These are phyloP conservation scores for Apocynum venetum DNA, from an alignment of 257 asterid genomes.

Conservation along the genomic window DNA sequence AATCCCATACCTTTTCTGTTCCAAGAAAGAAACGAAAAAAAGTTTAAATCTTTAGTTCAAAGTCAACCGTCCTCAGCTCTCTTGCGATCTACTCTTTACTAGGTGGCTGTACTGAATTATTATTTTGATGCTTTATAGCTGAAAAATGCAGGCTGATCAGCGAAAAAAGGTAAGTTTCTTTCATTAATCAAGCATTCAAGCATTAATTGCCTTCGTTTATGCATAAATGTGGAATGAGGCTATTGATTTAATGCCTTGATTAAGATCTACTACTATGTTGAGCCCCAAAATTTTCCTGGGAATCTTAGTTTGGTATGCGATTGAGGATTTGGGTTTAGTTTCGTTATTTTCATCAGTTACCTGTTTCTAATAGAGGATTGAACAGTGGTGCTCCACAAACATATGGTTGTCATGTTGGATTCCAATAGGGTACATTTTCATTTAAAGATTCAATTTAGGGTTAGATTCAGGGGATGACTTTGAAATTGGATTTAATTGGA, in stretches of 20 bases:
- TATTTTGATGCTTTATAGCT: constrained; percentile 47
- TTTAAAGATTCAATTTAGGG: background rate
- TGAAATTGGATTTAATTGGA: background rate
- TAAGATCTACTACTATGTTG: constrained; percentile 17
- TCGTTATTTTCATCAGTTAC: background rate
- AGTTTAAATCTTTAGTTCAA: constrained; percentile 18
- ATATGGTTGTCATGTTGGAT: background rate
- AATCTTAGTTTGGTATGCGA: background rate
- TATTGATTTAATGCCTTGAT: constrained; percentile 2
- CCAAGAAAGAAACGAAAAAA: constrained; percentile 7
- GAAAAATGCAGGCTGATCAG: constrained; percentile 78
- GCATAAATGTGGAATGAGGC: background rate
- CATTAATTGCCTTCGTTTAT: background rate
- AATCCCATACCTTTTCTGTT: constrained; percentile 25
- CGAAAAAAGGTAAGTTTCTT: constrained; percentile 55
- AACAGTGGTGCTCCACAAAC: background rate
- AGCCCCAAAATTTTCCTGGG: background rate
- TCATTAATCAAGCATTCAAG: background rate
- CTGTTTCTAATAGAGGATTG: constrained; percentile 1
- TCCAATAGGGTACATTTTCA: constrained; percentile 8
- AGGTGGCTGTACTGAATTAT: constrained; percentile 16
- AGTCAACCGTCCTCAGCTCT: constrained; percentile 23
- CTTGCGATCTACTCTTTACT: constrained; percentile 34
- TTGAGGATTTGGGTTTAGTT: background rate
- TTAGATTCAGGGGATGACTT: background rate